phyloP scores from a whole-genome alignment of 2,329 filamentous ascomycete species.

The Fusarium transvaalense region DNA sequence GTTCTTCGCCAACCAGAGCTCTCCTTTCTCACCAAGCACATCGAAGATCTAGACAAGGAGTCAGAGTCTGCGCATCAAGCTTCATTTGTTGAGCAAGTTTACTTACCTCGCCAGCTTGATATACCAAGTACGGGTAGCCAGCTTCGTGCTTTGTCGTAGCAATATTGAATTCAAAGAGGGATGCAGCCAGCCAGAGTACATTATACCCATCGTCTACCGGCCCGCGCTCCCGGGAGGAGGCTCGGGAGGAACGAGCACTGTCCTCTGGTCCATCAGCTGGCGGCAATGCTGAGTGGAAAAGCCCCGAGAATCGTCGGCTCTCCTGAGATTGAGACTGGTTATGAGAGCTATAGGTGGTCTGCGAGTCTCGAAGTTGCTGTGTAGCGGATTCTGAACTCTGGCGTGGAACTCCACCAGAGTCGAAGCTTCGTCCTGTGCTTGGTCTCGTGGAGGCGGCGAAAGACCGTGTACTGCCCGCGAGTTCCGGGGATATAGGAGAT shows the following conservation, averaged over 20 bases:
- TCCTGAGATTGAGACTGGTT: constrained; percentile 59
- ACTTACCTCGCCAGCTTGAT: constrained; percentile 88
- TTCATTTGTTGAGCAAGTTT: background rate
- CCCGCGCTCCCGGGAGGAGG: constrained; percentile 70
- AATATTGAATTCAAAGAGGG: constrained; percentile 97
- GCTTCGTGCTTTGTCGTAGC: constrained; percentile 91
- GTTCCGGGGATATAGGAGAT: constrained; percentile 68
- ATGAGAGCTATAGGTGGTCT: constrained; percentile 65
- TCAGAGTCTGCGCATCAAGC: constrained; percentile 4
- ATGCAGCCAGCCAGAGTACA: constrained; percentile 91
- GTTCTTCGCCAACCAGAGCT: constrained; percentile 97
- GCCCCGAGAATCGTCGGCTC: constrained; percentile 73
- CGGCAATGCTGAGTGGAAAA: constrained; percentile 90
- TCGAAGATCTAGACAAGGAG: constrained; percentile 74
- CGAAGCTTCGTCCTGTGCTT: constrained; percentile 70
- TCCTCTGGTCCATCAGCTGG: constrained; percentile 75
- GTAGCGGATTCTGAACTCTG: constrained; percentile 65
- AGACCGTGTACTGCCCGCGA: constrained; percentile 62
- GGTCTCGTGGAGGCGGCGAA: constrained; percentile 64
- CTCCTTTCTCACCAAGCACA: constrained; percentile 95
- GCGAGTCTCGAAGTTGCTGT: constrained; percentile 65
- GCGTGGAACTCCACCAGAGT: constrained; percentile 64
- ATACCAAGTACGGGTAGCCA: constrained; percentile 95
- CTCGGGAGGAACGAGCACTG: constrained; percentile 66
- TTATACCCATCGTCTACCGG: constrained; percentile 70